A percentile compares a stretch with the other conserved stretches of the same genome.
phyloP scores from a whole-genome alignment of 192 early-diverging fungal species.

The Paraglomus brasilianum region DNA sequence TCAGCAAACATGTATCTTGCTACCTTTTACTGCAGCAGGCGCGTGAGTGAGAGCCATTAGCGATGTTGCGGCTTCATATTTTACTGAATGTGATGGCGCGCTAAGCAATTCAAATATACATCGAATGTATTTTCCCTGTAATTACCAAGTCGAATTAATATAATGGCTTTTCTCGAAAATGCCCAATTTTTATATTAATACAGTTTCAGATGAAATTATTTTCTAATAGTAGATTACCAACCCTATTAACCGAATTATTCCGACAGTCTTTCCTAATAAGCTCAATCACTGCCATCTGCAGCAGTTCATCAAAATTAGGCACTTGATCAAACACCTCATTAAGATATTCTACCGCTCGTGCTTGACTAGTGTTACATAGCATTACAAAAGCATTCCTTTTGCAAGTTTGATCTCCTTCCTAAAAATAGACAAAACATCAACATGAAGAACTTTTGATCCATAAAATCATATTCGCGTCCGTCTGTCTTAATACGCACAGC shows the following conservation, averaged over 20 bases:
- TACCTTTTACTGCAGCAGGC: conserved; percentile 87
- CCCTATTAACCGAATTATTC: conserved; percentile 80
- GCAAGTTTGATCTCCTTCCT: conserved; percentile 92
- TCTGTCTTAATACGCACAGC: conserved; percentile 38
- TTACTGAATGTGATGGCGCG: conserved; percentile 82
- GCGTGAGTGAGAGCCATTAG: conserved; percentile 85
- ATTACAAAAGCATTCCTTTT: conserved; percentile 95
- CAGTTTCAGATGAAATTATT: conserved; percentile 20
- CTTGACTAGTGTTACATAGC: conserved; percentile 75
- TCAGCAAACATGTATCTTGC: neutral
- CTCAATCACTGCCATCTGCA: conserved; percentile 94
- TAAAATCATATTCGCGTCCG: neutral
- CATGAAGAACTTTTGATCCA: neutral
- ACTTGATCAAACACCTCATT: conserved; percentile 72
- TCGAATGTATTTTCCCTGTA: conserved; percentile 85
- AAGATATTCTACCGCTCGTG: conserved; percentile 83
- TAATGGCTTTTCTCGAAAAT: too few species aligned
- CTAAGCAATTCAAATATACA: conserved; percentile 85
- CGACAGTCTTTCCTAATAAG: conserved; percentile 90
- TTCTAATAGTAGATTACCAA: conserved; percentile 36
- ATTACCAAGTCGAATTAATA: neutral
- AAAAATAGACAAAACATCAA: conserved; percentile 10
- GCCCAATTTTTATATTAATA: conserved; percentile 23
- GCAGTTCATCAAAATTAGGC: conserved; percentile 79
- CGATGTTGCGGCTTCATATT: conserved; percentile 96